These are phyloP conservation scores for Begonia peltatifolia DNA, from an alignment of 306 rosid genomes.

Conservation along the genomic window DNA sequence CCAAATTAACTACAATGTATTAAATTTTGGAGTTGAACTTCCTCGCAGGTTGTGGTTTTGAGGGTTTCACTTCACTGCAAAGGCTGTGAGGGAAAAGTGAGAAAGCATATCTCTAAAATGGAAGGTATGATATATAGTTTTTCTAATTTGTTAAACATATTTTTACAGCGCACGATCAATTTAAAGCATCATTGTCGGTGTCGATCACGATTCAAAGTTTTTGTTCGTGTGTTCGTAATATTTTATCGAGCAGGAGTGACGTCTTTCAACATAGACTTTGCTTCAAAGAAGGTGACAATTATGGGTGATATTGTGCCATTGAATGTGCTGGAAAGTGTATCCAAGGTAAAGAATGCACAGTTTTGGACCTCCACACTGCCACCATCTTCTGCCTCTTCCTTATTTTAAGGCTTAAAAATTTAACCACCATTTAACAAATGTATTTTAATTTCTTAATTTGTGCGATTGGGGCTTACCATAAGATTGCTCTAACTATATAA, in stretches of 20 bases:
- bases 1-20: too few species aligned
- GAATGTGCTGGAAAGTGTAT: slow-evolving; percentile 61
- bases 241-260: slow-evolving; percentile 46
- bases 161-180: too few species aligned
- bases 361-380: slow-evolving; percentile 42
- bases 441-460: too few species aligned
- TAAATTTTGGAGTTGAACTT: too few species aligned
- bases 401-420: too few species aligned
- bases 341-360: slow-evolving; percentile 88
- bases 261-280: slow-evolving; percentile 74
- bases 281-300: slow-evolving; percentile 86
- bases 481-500: too few species aligned
- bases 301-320: slow-evolving; percentile 64
- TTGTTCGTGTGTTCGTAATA: too few species aligned
- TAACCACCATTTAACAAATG: too few species aligned
- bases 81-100: slow-evolving; percentile 89
- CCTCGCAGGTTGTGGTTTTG: slow-evolving; percentile 58
- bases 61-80: slow-evolving; percentile 93
- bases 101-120: slow-evolving; percentile 89
- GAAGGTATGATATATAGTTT: slow-evolving; percentile 31
- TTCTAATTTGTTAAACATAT: not conserved
- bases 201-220: too few species aligned
- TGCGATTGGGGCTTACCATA: too few species aligned
- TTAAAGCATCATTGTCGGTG: too few species aligned
- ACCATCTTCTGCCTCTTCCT: slow-evolving; percentile 8